Evolutionary conservation across 75 land plant genomes (phyloP).

Genomic region (Picea glauca): DNA sequence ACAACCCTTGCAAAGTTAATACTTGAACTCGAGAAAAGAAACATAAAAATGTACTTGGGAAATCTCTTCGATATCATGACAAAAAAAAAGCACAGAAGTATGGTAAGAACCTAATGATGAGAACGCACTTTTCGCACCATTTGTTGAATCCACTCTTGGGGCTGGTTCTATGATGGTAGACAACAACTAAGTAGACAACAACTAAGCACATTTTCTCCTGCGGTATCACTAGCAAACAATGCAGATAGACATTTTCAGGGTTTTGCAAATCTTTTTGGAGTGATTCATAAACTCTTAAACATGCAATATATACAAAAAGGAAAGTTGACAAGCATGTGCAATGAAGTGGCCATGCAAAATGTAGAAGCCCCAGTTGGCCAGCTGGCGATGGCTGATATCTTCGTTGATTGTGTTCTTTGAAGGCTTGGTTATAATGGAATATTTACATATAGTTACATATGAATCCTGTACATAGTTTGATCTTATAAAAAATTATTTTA

Average conservation of each 20-base stretch:
- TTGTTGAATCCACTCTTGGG: slow-evolving; percentile 11
- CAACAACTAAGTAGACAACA: slow-evolving; percentile 22
- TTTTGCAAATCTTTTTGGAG: neutral
- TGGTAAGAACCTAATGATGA: slow-evolving; percentile 1
- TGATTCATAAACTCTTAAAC: neutral
- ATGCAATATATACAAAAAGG: neutral
- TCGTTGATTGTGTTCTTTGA: no score
- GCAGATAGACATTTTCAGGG: slow-evolving; percentile 15
- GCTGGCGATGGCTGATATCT: no score
- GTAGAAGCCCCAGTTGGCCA: no score
- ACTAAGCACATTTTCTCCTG: slow-evolving; percentile 43
- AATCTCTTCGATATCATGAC: no score
- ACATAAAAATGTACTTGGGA: no score
- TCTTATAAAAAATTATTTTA: no score
- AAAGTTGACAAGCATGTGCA: neutral
- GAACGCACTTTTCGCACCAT: slow-evolving; percentile 47
- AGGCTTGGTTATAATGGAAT: no score
- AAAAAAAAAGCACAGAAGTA: neutral
- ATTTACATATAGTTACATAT: no score
- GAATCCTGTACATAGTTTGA: no score
- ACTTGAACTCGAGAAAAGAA: neutral
- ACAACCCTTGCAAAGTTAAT: slow-evolving; percentile 27
- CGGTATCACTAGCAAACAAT: slow-evolving; percentile 26
- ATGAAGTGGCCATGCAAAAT: no score
- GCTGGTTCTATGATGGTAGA: slow-evolving; percentile 31